Conservation (phyloP, 108 stramenopile species). For the Nitzschia inconspicua region DNA sequence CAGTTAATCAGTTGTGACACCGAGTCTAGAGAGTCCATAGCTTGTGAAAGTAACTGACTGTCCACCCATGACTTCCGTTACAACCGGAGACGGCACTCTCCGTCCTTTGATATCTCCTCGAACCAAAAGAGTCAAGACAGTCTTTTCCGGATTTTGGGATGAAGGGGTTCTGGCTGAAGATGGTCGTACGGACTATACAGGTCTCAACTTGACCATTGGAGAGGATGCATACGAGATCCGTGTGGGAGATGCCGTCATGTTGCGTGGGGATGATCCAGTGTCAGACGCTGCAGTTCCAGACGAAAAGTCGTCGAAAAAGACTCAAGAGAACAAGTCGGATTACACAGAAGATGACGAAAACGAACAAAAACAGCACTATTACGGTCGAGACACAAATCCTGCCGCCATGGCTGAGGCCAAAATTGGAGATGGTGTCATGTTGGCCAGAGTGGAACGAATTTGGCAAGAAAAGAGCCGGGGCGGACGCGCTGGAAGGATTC, state of each 20-base stretch:
- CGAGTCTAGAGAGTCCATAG: no score
- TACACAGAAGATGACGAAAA: not conserved
- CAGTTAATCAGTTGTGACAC: no score
- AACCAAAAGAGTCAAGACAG: not conserved
- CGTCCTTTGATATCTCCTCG: not conserved
- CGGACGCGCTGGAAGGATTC: not conserved
- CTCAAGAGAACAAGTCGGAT: not conserved
- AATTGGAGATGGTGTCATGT: conserved; percentile 41
- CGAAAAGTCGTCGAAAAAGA: conserved; percentile 5
- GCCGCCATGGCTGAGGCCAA: conserved; percentile 18
- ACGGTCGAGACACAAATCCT: conserved; percentile 16
- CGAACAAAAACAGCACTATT: not conserved
- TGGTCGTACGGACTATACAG: conserved; percentile 14
- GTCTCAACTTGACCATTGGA: conserved; percentile 14
- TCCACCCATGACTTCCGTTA: no score
- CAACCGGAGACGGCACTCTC: no score
- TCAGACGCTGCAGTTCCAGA: no score
- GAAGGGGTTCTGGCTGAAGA: conserved; percentile 3
- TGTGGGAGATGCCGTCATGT: conserved; percentile 47
- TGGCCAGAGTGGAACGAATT: conserved; percentile 60
- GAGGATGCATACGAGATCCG: conserved; percentile 29
- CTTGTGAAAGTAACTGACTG: no score
- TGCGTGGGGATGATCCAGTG: conserved; percentile 44
- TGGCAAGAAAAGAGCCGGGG: conserved; percentile 37
- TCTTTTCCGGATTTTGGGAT: conserved; percentile 13